These are phyloP conservation scores for Dysphania ambrosioides DNA, from an alignment of 148 eudicot species.

Conservation along the genomic window DNA sequence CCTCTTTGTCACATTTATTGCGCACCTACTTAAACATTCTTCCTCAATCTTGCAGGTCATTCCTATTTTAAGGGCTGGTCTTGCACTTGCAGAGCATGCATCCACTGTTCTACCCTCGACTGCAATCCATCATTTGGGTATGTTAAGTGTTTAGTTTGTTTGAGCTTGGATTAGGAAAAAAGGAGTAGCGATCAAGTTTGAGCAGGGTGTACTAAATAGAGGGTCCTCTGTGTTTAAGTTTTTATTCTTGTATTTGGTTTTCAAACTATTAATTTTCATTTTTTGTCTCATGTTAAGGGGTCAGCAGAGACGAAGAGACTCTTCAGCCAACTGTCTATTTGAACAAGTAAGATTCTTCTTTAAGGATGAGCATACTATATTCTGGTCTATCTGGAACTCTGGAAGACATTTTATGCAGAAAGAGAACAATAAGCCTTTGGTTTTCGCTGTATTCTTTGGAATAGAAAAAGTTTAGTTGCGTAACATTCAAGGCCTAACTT, in stretches of 20 bases:
- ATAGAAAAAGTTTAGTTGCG: too few relatives aligned
- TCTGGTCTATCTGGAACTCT: not conserved
- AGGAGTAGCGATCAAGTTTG: not conserved
- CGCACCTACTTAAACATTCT: not conserved
- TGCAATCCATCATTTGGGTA: slow-evolving; percentile 88
- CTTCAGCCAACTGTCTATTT: slow-evolving; percentile 84
- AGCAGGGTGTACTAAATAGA: not conserved
- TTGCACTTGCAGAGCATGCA: slow-evolving; percentile 96
- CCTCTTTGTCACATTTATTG: too few relatives aligned
- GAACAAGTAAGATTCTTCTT: slow-evolving; percentile 68
- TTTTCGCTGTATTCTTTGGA: not conserved
- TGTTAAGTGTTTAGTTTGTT: not conserved
- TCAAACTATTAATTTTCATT: slow-evolving; percentile 6
- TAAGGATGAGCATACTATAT: not conserved
- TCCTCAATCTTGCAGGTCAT: slow-evolving; percentile 52
- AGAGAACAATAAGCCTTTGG: not conserved
- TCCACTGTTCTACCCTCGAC: slow-evolving; percentile 79
- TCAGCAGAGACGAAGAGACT: slow-evolving; percentile 88
- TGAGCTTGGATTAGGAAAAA: not conserved
- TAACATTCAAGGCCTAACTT: too few relatives aligned
- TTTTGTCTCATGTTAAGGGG: slow-evolving; percentile 43
- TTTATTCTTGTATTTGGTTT: not conserved
- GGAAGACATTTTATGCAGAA: not conserved
- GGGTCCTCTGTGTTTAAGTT: not conserved
- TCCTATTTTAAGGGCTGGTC: slow-evolving; percentile 96